These are phyloP conservation scores for Citeromyces matritensis DNA, from an alignment of 805 yeast species.

Conservation along the genomic window DNA sequence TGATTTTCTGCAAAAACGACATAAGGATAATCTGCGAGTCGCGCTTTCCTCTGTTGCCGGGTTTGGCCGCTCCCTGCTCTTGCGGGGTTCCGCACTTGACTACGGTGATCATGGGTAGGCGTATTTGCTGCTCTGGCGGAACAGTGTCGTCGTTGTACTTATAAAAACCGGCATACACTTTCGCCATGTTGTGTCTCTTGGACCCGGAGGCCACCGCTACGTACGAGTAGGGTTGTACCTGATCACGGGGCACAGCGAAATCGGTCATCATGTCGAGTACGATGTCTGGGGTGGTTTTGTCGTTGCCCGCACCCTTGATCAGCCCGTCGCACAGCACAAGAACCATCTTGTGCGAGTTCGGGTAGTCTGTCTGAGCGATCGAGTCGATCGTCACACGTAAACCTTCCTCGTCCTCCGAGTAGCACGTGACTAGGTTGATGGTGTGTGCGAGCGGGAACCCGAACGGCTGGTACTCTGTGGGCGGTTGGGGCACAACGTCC, in stretches of 20 bases:
- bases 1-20: conserved; percentile 79
- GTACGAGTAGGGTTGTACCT: conserved; percentile 72
- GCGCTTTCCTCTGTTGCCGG: conserved; percentile 94
- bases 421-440: conserved; percentile 76
- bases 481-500: conserved; percentile 84
- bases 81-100: conserved; percentile 84
- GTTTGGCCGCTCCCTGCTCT: conserved; percentile 56
- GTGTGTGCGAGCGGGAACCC: conserved; percentile 67
- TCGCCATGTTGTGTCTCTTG: conserved; percentile 96
- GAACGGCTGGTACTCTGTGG: conserved; percentile 76
- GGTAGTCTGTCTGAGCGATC: conserved; percentile 86
- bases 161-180: conserved; percentile 89
- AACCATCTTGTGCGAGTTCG: conserved; percentile 84
- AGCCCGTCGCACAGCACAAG: conserved; percentile 86
- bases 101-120: conserved; percentile 64
- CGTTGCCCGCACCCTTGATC: conserved; percentile 91
- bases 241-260: conserved; percentile 52
- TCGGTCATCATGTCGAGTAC: conserved; percentile 79
- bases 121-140: conserved; percentile 69
- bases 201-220: conserved; percentile 92
- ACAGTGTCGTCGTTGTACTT: conserved; percentile 67
- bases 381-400: conserved; percentile 84
- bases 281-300: conserved; percentile 77
- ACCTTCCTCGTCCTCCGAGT: conserved; percentile 84
- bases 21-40: conserved; percentile 85